Base-by-base conservation (phyloP, 345 rosid genomes). In the Murraya paniculata region DNA sequence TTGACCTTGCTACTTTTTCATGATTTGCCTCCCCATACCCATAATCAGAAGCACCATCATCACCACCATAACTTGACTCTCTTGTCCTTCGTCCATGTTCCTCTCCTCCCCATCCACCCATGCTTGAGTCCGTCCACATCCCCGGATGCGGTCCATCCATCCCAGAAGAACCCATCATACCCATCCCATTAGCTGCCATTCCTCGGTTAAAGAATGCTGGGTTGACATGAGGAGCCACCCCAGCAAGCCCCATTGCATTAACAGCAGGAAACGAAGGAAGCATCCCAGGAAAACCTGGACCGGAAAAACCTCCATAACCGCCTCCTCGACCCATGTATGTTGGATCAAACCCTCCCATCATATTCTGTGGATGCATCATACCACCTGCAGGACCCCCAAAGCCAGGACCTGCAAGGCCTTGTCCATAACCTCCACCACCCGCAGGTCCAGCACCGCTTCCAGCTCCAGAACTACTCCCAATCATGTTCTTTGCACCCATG, bases 151-250 rank as follows among this genome's bases (percentile, higher is more conserved):
- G 87, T 73, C 90, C 95, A 68, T 89, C 94, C 92, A 93, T 88
- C 77, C 91, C 97, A 33, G 94, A 73, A 67, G 83, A 81, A 53
- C 87, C 88, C 93, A 93, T 90, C 84, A 92, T 80, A 73, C 89
- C 93, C 86, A 86, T 82, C 36, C 88, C 93, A 80, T 85, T 85
- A 74, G 88, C 81, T 50, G 94, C 88, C 88, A 93, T 91, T 58
- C 95, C 94, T 21, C 91, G 69, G 56, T 87, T 90, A 68, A 91
- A 93, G 78, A 93, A 93, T 16, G 97, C 97, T 4, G 95, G 97
- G 81, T 93, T 93, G 72, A 93, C 93, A 84, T 93, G 97, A 83
- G 97, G 97, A 84, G 97, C 94, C 73, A 91, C 91, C 58, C 95
- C 92, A 72, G 91, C 88, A 87, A 93, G 87, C 78, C 95, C 92